A percentile compares a stretch with the other conserved stretches of the same genome.
Conservation (phyloP, 2,329 filamentous ascomycete species). For the Penicillium sumatraense region DNA sequence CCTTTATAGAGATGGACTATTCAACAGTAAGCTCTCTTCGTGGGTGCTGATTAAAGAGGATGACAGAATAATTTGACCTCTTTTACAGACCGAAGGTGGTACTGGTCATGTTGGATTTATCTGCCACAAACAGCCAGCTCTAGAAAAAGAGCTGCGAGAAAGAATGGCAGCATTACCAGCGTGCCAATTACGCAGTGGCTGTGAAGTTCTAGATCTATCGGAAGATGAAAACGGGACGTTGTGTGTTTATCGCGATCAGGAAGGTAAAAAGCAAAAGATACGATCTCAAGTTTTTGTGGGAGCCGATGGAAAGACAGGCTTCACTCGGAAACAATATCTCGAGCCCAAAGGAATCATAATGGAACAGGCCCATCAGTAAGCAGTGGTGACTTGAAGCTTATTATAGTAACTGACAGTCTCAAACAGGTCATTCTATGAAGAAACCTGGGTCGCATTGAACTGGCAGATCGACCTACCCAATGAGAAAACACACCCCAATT, state of each 20-base stretch:
- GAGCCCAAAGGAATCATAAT: conserved; percentile 47
- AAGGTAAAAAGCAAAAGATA: conserved; percentile 20
- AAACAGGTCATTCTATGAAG: conserved; percentile 26
- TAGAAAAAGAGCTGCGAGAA: conserved; percentile 31
- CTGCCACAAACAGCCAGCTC: conserved; percentile 34
- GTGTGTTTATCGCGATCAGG: conserved; percentile 24
- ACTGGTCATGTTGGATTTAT: conserved; percentile 37
- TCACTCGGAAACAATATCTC: conserved; percentile 52
- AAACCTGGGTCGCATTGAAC: conserved; percentile 56
- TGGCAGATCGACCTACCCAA: conserved; percentile 51
- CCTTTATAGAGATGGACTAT: conserved; percentile 31
- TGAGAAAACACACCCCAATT: conserved; percentile 51
- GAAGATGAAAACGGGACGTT: conserved; percentile 21
- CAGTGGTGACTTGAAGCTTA: neutral
- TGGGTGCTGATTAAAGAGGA: neutral
- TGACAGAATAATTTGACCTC: neutral
- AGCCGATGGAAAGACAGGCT: conserved; percentile 54
- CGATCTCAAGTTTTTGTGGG: conserved; percentile 44
- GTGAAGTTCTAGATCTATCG: conserved; percentile 16
- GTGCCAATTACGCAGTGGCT: conserved; percentile 21
- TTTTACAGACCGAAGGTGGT: conserved; percentile 27
- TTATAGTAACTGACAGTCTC: conserved; percentile 10
- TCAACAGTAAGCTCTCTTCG: conserved; percentile 14
- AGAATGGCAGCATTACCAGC: conserved; percentile 11
- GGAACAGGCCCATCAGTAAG: conserved; percentile 32